Evolutionary conservation across 805 yeast genomes (phyloP).

Genomic region (Wickerhamomyces kurtzmanii): DNA sequence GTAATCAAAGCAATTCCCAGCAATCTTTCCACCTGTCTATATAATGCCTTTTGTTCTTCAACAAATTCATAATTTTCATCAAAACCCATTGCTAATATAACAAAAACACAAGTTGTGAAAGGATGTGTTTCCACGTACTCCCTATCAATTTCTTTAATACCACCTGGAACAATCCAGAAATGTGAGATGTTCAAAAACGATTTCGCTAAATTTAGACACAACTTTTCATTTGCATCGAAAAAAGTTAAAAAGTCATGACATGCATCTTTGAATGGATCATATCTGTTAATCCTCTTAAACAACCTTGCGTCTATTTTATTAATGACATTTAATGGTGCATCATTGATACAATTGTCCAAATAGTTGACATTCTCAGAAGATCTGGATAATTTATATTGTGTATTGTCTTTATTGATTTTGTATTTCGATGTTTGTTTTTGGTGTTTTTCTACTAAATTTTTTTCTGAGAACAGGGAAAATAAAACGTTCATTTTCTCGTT

Average conservation of each 20-base stretch:
- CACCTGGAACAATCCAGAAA: conserved; percentile 56
- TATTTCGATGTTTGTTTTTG: no score
- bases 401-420: no score
- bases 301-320: conserved; percentile 27
- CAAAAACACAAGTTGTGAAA: conserved; percentile 44
- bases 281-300: conserved; percentile 20
- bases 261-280: conserved; percentile 20
- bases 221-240: conserved; percentile 29
- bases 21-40: conserved; percentile 38
- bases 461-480: no score
- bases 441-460: no score
- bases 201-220: conserved; percentile 34
- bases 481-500: conserved; percentile 17
- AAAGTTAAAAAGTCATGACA: conserved; percentile 36
- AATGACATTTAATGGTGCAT: conserved; percentile 27
- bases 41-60: conserved; percentile 35
- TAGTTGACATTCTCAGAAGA: no score
- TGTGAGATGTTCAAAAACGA: conserved; percentile 43
- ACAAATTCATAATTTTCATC: conserved; percentile 41
- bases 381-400: no score
- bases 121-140: conserved; percentile 40
- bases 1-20: conserved; percentile 38
- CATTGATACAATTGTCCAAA: conserved; percentile 14
- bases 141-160: conserved; percentile 35
- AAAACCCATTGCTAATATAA: conserved; percentile 43